Conservation (phyloP, 257 asterid species). For the Fraxinus quadrangulata region DNA sequence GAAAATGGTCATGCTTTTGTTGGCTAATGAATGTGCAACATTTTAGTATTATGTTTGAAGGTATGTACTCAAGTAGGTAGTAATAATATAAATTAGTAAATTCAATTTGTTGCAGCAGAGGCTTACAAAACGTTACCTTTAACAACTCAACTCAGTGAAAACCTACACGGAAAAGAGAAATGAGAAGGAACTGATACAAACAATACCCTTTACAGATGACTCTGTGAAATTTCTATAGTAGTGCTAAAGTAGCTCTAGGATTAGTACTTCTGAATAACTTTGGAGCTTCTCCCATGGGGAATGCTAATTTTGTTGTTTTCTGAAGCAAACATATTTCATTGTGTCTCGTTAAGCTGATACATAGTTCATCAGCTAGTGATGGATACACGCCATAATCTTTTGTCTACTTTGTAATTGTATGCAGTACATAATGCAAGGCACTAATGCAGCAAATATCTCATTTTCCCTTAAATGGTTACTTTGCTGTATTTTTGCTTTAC, state of each 20-base stretch:
- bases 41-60: background rate
- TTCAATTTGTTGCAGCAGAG: conserved; percentile 5
- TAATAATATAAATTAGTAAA: conserved; percentile 6
- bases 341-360: background rate
- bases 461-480: background rate
- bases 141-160: background rate
- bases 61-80: conserved; percentile 14
- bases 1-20: background rate
- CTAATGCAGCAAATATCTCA: background rate
- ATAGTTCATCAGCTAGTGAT: background rate
- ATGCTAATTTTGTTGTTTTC: background rate
- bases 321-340: background rate
- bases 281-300: too few species aligned
- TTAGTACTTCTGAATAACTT: too few species aligned
- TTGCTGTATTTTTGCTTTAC: background rate
- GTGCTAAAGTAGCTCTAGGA: too few species aligned
- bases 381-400: background rate
- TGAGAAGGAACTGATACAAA: background rate
- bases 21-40: background rate
- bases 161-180: background rate
- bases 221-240: background rate
- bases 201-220: too few species aligned
- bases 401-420: background rate
- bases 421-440: background rate
- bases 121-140: background rate